A percentile compares a stretch with the other conserved stretches of the same genome.
Conservation (phyloP, 2,329 filamentous ascomycete species). For the Ophiocordyceps robertsii region DNA sequence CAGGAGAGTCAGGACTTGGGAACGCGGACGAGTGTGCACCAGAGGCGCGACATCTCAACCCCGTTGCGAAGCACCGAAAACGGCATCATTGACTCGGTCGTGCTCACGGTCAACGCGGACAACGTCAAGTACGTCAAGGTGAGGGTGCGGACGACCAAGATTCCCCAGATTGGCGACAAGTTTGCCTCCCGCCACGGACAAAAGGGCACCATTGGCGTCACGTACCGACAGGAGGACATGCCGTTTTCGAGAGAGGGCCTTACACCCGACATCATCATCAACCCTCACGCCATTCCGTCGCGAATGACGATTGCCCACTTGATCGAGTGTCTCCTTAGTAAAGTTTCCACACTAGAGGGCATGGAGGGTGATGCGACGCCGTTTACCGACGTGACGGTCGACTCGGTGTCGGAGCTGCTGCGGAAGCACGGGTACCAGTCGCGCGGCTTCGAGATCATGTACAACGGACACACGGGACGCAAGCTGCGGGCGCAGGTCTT, state of each 20-base stretch:
- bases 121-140: slow-evolving; percentile 95
- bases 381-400: slow-evolving; percentile 94
- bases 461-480: slow-evolving; percentile 91
- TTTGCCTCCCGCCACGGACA: slow-evolving; percentile 98
- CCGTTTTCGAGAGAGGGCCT: slow-evolving; percentile 89
- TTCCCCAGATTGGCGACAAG: slow-evolving; percentile 97
- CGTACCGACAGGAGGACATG: slow-evolving; percentile 97
- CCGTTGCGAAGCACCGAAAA: slow-evolving; percentile 91
- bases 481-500: slow-evolving; percentile 94
- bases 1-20: slow-evolving; percentile 88
- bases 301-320: slow-evolving; percentile 99
- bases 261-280: slow-evolving; percentile 93
- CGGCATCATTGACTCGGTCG: slow-evolving; percentile 87
- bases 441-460: slow-evolving; percentile 96
- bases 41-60: slow-evolving; percentile 91
- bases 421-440: slow-evolving; percentile 89
- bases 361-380: slow-evolving; percentile 96
- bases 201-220: slow-evolving; percentile 98
- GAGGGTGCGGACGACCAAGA: slow-evolving; percentile 90
- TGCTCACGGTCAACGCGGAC: slow-evolving; percentile 89
- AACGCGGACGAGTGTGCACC: slow-evolving; percentile 77
- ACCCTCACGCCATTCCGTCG: slow-evolving; percentile 97
- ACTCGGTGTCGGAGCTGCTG: slow-evolving; percentile 77
- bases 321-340: slow-evolving; percentile 95
- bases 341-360: slow-evolving; percentile 85